Percentiles rank a stretch among this genome's conserved stretches.
These are phyloP conservation scores for Trypanosoma lewisi DNA, from an alignment of 208 protist genomes.

Conservation along the genomic window DNA sequence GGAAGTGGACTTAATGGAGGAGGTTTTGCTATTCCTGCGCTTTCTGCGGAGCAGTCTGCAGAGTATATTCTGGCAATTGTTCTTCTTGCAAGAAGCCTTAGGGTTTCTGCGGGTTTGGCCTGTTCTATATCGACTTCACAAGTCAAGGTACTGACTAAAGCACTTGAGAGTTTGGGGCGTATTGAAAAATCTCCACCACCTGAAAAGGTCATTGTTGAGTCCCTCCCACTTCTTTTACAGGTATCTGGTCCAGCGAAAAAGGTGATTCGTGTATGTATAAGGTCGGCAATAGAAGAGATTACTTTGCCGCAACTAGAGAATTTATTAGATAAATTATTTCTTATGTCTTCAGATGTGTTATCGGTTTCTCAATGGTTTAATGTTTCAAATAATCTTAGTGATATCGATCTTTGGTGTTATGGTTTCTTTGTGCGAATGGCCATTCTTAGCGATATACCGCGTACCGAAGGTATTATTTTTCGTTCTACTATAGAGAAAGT, in stretches of 20 bases:
- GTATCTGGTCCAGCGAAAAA: slow-evolving; percentile 12
- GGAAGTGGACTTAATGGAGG: slow-evolving; percentile 2
- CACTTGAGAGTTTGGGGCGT: slow-evolving; percentile 15
- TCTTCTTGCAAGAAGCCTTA: slow-evolving; percentile 13
- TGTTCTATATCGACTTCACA: not conserved
- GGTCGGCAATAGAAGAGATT: slow-evolving; percentile 11
- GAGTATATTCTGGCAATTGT: slow-evolving; percentile 17
- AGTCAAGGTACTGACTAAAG: slow-evolving; percentile 10
- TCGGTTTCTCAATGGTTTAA: slow-evolving; percentile 18
- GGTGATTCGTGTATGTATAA: slow-evolving; percentile 13
- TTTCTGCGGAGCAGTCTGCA: slow-evolving; percentile 15
- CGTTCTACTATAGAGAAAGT: slow-evolving; percentile 6
- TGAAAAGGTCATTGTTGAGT: slow-evolving; percentile 21
- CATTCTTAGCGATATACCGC: slow-evolving; percentile 14
- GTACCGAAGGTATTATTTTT: not conserved
- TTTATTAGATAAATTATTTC: slow-evolving; percentile 13
- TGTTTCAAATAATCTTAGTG: slow-evolving; percentile 12
- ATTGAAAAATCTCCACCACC: slow-evolving; percentile 16
- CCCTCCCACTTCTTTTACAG: slow-evolving; percentile 20
- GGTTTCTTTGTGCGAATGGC: slow-evolving; percentile 14
- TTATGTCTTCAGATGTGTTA: slow-evolving; percentile 3
- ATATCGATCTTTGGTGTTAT: slow-evolving; percentile 25
- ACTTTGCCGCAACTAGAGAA: not conserved
- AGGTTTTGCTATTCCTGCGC: slow-evolving; percentile 3
- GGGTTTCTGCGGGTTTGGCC: not conserved